phyloP scores from a whole-genome alignment of 2,329 filamentous ascomycete species.

The Monosporascus sp. region DNA sequence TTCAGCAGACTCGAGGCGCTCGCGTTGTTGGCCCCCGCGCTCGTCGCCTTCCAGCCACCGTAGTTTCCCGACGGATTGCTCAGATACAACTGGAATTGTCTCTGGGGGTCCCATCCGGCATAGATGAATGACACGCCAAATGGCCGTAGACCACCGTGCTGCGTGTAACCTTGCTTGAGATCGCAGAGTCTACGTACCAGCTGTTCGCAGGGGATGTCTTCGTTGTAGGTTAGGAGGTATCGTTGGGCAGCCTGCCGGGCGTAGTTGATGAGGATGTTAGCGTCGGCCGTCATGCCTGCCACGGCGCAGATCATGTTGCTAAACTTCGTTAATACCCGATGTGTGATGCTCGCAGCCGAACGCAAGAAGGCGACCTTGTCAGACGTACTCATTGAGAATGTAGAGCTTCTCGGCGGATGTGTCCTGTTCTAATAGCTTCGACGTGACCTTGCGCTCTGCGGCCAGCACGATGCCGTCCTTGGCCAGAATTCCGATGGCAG shows the following conservation, averaged over 20 bases:
- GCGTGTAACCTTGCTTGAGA: conserved; percentile 98
- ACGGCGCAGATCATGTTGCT: conserved; percentile 99
- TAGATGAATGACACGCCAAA: conserved; percentile 99
- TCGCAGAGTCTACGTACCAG: conserved; percentile 95
- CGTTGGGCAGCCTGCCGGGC: conserved; percentile 93
- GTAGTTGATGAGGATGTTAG: conserved; percentile 99
- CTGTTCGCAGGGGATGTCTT: conserved; percentile 99
- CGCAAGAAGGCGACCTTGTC: background rate
- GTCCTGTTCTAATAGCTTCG: conserved; percentile 98
- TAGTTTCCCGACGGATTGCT: conserved; percentile 99
- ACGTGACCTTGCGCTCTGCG: conserved; percentile 97
- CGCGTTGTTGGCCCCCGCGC: conserved; percentile 95
- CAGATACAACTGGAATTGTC: conserved; percentile 98
- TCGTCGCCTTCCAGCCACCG: conserved; percentile 98
- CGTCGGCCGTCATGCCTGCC: conserved; percentile 97
- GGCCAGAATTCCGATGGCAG: conserved; percentile 91
- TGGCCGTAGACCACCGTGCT: conserved; percentile 94
- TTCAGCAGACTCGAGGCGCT: conserved; percentile 95
- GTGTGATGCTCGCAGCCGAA: background rate
- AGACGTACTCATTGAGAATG: conserved; percentile 87
- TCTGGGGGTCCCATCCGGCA: conserved; percentile 91
- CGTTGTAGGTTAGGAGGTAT: conserved; percentile 98
- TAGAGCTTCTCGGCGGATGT: conserved; percentile 99
- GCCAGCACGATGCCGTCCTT: conserved; percentile 98
- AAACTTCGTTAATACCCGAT: conserved; percentile 1